These are phyloP conservation scores for Scenedesmus sp. DNA, from an alignment of 163 green algal species.

Conservation along the genomic window DNA sequence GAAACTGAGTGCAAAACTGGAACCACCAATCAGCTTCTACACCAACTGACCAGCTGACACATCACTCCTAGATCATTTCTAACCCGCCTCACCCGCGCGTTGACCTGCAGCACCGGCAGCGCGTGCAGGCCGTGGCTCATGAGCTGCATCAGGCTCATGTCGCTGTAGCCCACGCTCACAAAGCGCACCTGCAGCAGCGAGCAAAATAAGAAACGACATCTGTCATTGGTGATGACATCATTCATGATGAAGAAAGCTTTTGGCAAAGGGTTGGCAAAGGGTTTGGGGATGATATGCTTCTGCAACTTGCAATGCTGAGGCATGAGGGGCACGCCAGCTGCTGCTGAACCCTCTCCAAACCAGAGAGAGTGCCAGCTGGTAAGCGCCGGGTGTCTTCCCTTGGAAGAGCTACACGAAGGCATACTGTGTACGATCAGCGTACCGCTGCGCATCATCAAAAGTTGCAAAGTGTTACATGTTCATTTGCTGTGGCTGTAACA, in stretches of 20 bases:
- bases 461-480: too few relatives aligned
- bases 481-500: not conserved
- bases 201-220: too few relatives aligned
- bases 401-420: too few relatives aligned
- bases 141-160: slow-evolving; percentile 24
- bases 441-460: too few relatives aligned
- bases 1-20: not conserved
- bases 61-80: not conserved
- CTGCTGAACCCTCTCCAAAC: too few relatives aligned
- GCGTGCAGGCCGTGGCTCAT: slow-evolving; percentile 37
- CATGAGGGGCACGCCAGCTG: too few relatives aligned
- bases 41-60: not conserved
- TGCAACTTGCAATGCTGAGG: too few relatives aligned
- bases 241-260: not conserved
- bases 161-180: slow-evolving; percentile 1
- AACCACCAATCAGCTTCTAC: not conserved
- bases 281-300: not conserved
- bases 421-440: too few relatives aligned
- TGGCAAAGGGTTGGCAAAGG: not conserved
- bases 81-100: slow-evolving; percentile 17
- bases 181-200: slow-evolving; percentile 15
- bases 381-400: too few relatives aligned
- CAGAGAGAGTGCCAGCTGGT: too few relatives aligned
- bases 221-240: not conserved
- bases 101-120: slow-evolving; percentile 48